Evolutionary conservation across 305 asterid genomes (phyloP).

Genomic region (Rubia peregrina): DNA sequence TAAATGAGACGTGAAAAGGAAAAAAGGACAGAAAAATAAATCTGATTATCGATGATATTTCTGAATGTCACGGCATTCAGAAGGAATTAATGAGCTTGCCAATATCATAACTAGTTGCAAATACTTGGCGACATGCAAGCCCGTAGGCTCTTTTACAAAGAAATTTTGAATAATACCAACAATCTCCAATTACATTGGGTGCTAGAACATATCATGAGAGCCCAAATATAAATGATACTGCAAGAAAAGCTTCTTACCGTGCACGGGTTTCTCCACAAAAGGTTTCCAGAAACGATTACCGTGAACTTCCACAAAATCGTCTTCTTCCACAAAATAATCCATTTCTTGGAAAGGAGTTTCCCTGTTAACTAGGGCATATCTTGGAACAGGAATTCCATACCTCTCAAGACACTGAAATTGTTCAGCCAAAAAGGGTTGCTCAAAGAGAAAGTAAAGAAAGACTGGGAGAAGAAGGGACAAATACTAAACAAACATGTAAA

Average conservation of each 20-base stretch:
- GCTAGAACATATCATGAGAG: background rate
- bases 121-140: background rate
- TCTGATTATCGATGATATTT: background rate
- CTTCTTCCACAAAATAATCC: conserved; percentile 86
- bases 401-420: conserved; percentile 68
- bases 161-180: background rate
- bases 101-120: background rate
- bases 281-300: conserved; percentile 90
- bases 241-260: conserved; percentile 42
- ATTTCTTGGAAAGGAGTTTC: conserved; percentile 73
- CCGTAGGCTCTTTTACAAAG: background rate
- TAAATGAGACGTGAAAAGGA: background rate
- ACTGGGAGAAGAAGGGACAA: background rate
- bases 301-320: conserved; percentile 86
- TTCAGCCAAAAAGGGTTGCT: conserved; percentile 19
- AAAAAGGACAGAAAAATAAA: background rate
- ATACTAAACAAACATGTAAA: background rate
- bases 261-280: conserved; percentile 92
- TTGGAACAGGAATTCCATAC: conserved; percentile 86
- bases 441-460: conserved; percentile 6
- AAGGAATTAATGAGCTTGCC: background rate
- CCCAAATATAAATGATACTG: background rate
- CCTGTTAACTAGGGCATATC: conserved; percentile 83
- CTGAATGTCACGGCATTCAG: background rate
- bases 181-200: background rate